Percentiles rank a stretch among this genome's conserved stretches.
These are phyloP conservation scores for Conringia planisiliqua DNA, from an alignment of 345 rosid genomes.

Conservation along the genomic window DNA sequence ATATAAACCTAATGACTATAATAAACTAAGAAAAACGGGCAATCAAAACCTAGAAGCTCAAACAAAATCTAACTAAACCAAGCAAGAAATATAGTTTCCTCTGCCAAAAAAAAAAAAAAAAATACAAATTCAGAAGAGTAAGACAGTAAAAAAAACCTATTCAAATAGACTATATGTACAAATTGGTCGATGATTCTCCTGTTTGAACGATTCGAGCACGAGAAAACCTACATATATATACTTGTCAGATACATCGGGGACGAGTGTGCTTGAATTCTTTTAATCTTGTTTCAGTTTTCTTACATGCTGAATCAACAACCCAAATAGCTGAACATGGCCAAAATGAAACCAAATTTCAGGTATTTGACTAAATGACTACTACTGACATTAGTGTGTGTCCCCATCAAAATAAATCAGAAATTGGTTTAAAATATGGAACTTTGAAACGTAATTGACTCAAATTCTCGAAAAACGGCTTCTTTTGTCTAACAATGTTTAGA, in stretches of 20 bases:
- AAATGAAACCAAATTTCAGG: neutral
- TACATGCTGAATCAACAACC: neutral
- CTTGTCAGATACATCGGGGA: too few relatives aligned
- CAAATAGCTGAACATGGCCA: neutral
- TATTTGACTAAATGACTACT: neutral
- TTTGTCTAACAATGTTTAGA: neutral
- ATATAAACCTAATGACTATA: neutral
- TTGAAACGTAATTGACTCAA: slow-evolving; percentile 11
- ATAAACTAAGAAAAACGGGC: neutral
- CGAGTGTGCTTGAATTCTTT: too few relatives aligned
- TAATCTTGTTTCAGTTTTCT: too few relatives aligned
- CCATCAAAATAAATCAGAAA: neutral
- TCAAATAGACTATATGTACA: too few relatives aligned
- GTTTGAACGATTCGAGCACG: too few relatives aligned
- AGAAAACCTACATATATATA: too few relatives aligned
- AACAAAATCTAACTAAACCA: neutral
- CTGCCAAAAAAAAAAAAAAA: too few relatives aligned
- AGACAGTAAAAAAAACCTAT: too few relatives aligned
- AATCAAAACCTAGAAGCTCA: neutral
- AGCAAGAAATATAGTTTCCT: neutral
- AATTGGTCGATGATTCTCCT: too few relatives aligned
- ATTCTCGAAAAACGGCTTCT: slow-evolving; percentile 2
- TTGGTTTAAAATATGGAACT: neutral
- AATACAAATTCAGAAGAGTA: too few relatives aligned
- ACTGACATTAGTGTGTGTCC: neutral